Evolutionary conservation across 352 stramenopile species (phyloP).

Genomic region (Globisporangium uncinulatum): DNA sequence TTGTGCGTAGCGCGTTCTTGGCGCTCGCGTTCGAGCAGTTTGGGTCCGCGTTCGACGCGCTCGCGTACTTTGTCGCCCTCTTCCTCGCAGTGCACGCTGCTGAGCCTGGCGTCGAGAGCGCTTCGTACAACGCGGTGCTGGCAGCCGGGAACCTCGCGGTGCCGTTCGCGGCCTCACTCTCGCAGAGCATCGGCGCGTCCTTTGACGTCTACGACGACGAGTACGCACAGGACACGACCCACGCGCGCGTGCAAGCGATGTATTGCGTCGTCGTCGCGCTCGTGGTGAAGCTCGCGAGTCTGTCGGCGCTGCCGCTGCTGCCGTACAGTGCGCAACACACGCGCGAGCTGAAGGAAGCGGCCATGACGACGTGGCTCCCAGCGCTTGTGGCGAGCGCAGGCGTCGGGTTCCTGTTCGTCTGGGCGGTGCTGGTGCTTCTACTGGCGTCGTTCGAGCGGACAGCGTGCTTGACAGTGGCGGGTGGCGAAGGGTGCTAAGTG

Average conservation of each 20-base stretch:
- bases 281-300: slow-evolving; percentile 25
- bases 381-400: slow-evolving; percentile 23
- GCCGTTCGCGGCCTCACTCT: slow-evolving; percentile 50
- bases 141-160: slow-evolving; percentile 48
- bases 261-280: slow-evolving; percentile 41
- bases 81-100: slow-evolving; percentile 41
- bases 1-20: slow-evolving; percentile 40
- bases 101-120: slow-evolving; percentile 39
- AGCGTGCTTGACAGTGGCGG: slow-evolving; percentile 55
- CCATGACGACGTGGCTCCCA: slow-evolving; percentile 7
- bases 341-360: slow-evolving; percentile 6
- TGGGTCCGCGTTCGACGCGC: slow-evolving; percentile 38
- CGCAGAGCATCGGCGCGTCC: slow-evolving; percentile 50
- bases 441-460: slow-evolving; percentile 48
- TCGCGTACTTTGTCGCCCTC: slow-evolving; percentile 45
- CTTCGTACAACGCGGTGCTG: slow-evolving; percentile 45
- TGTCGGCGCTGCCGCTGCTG: slow-evolving; percentile 34
- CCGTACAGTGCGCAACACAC: slow-evolving; percentile 23
- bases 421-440: slow-evolving; percentile 43
- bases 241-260: slow-evolving; percentile 38
- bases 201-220: slow-evolving; percentile 62
- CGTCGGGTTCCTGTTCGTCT: slow-evolving; percentile 39
- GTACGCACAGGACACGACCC: slow-evolving; percentile 32
- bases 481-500: slow-evolving; percentile 51
- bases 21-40: slow-evolving; percentile 49